phyloP scores from a whole-genome alignment of 2,329 filamentous ascomycete species.

The Aspergillus arachidicola region DNA sequence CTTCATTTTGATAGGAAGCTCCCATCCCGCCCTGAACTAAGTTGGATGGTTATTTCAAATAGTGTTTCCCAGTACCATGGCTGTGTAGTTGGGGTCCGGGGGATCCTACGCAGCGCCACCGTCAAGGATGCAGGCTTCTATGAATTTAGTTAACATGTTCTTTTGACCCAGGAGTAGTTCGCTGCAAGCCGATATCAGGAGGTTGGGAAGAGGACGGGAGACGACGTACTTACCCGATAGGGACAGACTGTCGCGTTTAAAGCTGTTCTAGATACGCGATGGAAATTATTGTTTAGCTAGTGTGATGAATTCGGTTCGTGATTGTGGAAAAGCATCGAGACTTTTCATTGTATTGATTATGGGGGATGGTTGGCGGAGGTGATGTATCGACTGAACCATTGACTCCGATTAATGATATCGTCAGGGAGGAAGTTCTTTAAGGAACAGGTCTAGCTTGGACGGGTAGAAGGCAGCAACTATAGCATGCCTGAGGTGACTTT shows the following conservation, averaged over 20 bases:
- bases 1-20: not conserved
- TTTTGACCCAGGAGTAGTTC: not conserved
- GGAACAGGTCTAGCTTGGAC: not conserved
- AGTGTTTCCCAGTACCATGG: constrained; percentile 1
- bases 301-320: not conserved
- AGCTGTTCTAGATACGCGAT: constrained; percentile 1
- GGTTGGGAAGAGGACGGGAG: not conserved
- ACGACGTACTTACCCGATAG: not conserved
- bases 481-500: not conserved
- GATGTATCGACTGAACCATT: not conserved
- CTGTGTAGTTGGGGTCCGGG: not conserved
- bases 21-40: not conserved
- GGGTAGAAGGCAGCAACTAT: not conserved
- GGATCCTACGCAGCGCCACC: not conserved
- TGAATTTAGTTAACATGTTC: not conserved
- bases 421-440: not conserved
- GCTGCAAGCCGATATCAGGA: not conserved
- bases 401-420: not conserved
- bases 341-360: not conserved
- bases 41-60: not conserved
- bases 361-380: not conserved
- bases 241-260: not conserved
- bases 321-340: not conserved
- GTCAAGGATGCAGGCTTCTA: not conserved
- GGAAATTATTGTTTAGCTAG: not conserved